Percentiles rank a stretch among this genome's conserved stretches.
phyloP scores from a whole-genome alignment of 2,329 filamentous ascomycete species.

The Leptodontidium sp. region DNA sequence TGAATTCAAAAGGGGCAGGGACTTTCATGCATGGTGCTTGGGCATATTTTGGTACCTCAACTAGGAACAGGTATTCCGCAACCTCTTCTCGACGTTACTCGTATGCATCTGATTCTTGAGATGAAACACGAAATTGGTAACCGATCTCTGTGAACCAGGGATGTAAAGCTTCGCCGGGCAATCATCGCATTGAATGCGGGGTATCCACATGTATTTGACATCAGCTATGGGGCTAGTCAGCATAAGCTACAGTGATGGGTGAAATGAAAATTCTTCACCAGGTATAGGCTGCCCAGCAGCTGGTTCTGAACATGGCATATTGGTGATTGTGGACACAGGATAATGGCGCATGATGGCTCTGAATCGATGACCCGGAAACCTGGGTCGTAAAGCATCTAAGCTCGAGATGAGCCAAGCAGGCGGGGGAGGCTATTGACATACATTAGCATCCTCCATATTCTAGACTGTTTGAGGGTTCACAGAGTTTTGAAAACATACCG shows the following conservation, averaged over 20 bases:
- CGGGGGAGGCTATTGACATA: conserved; percentile 1
- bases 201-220: conserved; percentile 5
- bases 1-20: neutral
- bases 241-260: neutral
- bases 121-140: neutral
- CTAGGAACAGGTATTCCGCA: neutral
- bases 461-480: neutral
- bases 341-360: neutral
- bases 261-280: neutral
- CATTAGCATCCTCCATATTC: neutral
- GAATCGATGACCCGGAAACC: neutral
- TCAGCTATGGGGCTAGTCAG: neutral
- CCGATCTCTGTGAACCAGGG: neutral
- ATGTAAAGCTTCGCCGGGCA: conserved; percentile 12
- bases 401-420: conserved; percentile 6
- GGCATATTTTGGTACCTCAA: neutral
- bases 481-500: neutral
- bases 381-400: neutral
- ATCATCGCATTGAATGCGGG: conserved; percentile 1
- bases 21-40: neutral
- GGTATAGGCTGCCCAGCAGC: neutral
- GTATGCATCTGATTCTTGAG: neutral
- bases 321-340: neutral
- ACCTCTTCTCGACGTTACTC: neutral
- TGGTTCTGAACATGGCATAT: neutral